Percentiles rank a stretch among this genome's conserved stretches.
Evolutionary conservation across 306 rosid species (phyloP).

Genomic region (Begonia peltatifolia): DNA sequence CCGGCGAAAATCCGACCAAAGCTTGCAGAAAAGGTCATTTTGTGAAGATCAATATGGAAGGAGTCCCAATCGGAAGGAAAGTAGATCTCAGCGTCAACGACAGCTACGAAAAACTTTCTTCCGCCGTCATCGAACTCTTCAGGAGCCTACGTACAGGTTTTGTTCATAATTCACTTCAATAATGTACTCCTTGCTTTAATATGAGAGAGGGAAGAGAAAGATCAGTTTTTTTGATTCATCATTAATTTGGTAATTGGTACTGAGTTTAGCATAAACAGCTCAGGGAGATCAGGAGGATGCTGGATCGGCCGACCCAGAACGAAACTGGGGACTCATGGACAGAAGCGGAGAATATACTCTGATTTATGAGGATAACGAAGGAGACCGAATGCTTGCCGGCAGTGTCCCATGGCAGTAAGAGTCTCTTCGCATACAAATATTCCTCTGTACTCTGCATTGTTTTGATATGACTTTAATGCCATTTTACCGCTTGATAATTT

Average conservation of each 20-base stretch:
- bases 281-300: slow-evolving; percentile 57
- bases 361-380: slow-evolving; percentile 81
- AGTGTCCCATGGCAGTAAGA: slow-evolving; percentile 99
- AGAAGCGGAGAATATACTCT: slow-evolving; percentile 92
- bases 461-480: neutral
- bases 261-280: slow-evolving; percentile 14
- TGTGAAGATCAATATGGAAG: slow-evolving; percentile 95
- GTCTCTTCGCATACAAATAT: slow-evolving; percentile 4
- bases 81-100: slow-evolving; percentile 62
- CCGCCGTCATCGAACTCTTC: slow-evolving; percentile 70
- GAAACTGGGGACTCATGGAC: slow-evolving; percentile 33
- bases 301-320: slow-evolving; percentile 38
- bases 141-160: slow-evolving; percentile 65
- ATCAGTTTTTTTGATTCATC: neutral
- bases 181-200: no score
- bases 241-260: no score
- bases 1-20: slow-evolving; percentile 17
- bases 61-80: slow-evolving; percentile 88
- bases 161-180: neutral
- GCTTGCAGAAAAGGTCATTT: slow-evolving; percentile 35
- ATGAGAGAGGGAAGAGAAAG: no score
- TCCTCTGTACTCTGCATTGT: slow-evolving; percentile 19
- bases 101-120: slow-evolving; percentile 65
- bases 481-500: neutral
- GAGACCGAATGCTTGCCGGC: slow-evolving; percentile 87